Evolutionary conservation across 2,329 filamentous ascomycete species (phyloP).

Genomic region (Penicillium sp.): DNA sequence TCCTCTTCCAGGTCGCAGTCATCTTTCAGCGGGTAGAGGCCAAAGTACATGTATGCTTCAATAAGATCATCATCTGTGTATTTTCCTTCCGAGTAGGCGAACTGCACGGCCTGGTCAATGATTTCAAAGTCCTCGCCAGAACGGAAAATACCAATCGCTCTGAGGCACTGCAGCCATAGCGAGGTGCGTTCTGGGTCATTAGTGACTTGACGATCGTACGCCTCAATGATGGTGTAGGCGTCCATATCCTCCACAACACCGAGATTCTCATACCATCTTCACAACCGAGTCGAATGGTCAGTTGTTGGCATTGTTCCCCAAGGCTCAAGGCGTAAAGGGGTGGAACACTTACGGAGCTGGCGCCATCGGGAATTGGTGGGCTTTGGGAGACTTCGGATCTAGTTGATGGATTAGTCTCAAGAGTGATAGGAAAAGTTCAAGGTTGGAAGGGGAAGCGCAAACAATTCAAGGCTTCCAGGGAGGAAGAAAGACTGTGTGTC

Average conservation of each 20-base stretch:
- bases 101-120: conserved; percentile 53
- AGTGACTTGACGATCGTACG: conserved; percentile 55
- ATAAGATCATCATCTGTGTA: conserved; percentile 52
- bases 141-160: conserved; percentile 52
- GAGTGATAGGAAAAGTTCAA: neutral
- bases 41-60: conserved; percentile 55
- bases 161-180: conserved; percentile 62
- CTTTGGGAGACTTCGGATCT: conserved; percentile 26
- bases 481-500: conserved; percentile 34
- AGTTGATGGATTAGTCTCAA: conserved; percentile 11
- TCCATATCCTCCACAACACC: conserved; percentile 59
- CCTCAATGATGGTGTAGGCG: conserved; percentile 55
- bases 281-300: neutral
- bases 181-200: conserved; percentile 51
- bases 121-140: conserved; percentile 44
- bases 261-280: conserved; percentile 55
- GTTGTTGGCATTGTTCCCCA: neutral
- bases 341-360: conserved; percentile 28
- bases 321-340: neutral
- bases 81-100: conserved; percentile 54
- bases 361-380: conserved; percentile 28
- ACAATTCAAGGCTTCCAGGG: conserved; percentile 33
- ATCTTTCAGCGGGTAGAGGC: conserved; percentile 40
- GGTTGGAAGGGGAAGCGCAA: conserved; percentile 8
- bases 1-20: conserved; percentile 49